phyloP scores from a whole-genome alignment of 306 rosid genomes.

The Citrullus colocynthis region DNA sequence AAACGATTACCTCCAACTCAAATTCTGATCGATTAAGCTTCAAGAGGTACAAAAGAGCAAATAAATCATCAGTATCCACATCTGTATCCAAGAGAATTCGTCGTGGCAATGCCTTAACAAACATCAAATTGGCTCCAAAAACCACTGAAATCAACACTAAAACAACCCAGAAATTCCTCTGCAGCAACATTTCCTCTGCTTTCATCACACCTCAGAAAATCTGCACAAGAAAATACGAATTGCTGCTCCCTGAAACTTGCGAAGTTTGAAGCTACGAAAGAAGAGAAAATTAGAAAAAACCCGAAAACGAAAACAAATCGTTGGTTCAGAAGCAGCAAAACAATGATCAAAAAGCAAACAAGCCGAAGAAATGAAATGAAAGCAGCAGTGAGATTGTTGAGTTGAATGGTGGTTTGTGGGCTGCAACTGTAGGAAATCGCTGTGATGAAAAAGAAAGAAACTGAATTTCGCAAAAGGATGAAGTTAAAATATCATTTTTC shows the following conservation, averaged over 20 bases:
- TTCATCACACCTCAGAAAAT: constrained; percentile 16
- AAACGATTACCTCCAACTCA: constrained; percentile 47
- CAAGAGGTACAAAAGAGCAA: constrained; percentile 68
- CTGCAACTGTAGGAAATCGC: not conserved
- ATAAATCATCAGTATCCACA: constrained; percentile 78
- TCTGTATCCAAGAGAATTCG: constrained; percentile 84
- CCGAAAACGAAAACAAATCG: not conserved
- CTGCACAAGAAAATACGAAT: not conserved
- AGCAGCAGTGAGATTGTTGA: not conserved
- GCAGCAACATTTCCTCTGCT: constrained; percentile 25
- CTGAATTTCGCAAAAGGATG: not conserved
- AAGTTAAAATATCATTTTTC: too few species aligned
- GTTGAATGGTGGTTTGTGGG: not conserved
- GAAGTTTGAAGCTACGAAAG: not conserved
- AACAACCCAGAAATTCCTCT: constrained; percentile 26
- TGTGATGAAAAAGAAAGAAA: not conserved
- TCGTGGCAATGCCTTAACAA: constrained; percentile 32
- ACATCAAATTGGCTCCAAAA: constrained; percentile 17
- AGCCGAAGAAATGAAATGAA: not conserved
- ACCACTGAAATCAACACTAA: constrained; percentile 17
- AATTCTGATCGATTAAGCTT: constrained; percentile 82
- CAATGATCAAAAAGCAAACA: not conserved
- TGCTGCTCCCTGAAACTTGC: not conserved
- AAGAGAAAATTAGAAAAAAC: not conserved
- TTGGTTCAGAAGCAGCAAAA: not conserved